Evolutionary conservation across 352 stramenopile species (phyloP).

Genomic region (Pythium monospermum): DNA sequence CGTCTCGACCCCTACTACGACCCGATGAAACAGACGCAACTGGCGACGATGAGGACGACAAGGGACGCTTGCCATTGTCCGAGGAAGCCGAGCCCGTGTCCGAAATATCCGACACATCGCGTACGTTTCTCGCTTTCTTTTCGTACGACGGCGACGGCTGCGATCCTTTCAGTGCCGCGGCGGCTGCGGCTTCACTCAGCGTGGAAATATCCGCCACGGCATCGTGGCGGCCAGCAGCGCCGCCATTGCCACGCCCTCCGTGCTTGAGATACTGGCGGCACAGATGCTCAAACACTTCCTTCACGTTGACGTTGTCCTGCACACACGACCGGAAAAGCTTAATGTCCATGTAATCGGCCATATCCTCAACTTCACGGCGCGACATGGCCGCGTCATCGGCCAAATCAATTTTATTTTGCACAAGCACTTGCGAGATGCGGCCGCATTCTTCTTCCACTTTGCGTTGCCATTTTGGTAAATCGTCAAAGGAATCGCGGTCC

Average conservation of each 20-base stretch:
- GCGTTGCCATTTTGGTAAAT: slow-evolving; percentile 61
- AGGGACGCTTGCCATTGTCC: slow-evolving; percentile 9
- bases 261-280: slow-evolving; percentile 46
- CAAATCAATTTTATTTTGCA: slow-evolving; percentile 77
- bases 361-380: slow-evolving; percentile 54
- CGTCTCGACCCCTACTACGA: background rate
- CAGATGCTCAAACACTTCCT: slow-evolving; percentile 64
- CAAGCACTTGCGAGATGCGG: slow-evolving; percentile 55
- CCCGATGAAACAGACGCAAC: slow-evolving; percentile 2
- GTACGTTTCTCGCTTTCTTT: slow-evolving; percentile 12
- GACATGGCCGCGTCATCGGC: slow-evolving; percentile 57
- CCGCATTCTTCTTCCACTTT: slow-evolving; percentile 71
- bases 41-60: slow-evolving; percentile 17
- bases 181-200: slow-evolving; percentile 31
- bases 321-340: slow-evolving; percentile 58
- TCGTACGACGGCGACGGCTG: slow-evolving; percentile 17
- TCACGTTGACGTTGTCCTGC: slow-evolving; percentile 71
- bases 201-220: slow-evolving; percentile 53
- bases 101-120: slow-evolving; percentile 35
- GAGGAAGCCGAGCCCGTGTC: slow-evolving; percentile 27
- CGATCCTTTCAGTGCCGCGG: slow-evolving; percentile 11
- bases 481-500: slow-evolving; percentile 67
- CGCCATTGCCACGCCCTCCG: slow-evolving; percentile 19
- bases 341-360: slow-evolving; percentile 52
- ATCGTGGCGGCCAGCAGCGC: slow-evolving; percentile 27